Evolutionary conservation across 768 basidiomycete genomes (phyloP).

Genomic region (Coprinopsis cinerea): DNA sequence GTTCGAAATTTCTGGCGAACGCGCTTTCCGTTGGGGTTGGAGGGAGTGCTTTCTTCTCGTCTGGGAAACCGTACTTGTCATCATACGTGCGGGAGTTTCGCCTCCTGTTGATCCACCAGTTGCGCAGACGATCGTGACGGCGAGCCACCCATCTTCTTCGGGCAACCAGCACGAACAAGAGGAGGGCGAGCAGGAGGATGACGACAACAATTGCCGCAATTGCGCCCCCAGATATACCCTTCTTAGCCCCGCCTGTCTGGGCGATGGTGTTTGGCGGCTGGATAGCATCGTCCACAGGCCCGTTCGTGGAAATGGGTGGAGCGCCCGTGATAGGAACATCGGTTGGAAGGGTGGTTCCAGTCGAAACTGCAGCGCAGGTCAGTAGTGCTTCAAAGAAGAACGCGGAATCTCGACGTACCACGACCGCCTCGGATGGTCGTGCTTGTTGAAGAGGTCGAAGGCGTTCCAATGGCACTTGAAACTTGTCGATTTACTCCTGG

Average conservation of each 20-base stretch:
- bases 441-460: too few relatives aligned
- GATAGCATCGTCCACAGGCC: too few relatives aligned
- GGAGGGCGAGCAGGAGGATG: conserved; percentile 27
- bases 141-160: conserved; percentile 40
- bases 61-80: conserved; percentile 16
- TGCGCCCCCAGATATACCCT: conserved; percentile 16
- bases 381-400: too few relatives aligned
- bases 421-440: too few relatives aligned
- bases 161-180: conserved; percentile 28
- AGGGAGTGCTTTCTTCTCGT: conserved; percentile 10
- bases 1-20: conserved; percentile 59
- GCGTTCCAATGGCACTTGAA: too few relatives aligned
- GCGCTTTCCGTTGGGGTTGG: too few relatives aligned
- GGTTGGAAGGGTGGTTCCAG: too few relatives aligned
- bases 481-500: too few relatives aligned
- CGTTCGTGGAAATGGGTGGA: too few relatives aligned
- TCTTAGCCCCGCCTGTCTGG: conserved; percentile 6
- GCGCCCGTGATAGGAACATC: too few relatives aligned
- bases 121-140: conserved; percentile 36
- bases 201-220: conserved; percentile 42
- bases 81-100: conserved; percentile 20
- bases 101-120: conserved; percentile 39
- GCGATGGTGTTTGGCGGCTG: not conserved
- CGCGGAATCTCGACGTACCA: too few relatives aligned
- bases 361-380: too few relatives aligned